A percentile compares a stretch with the other conserved stretches of the same genome.
Conservation (phyloP, 1,284 basidiomycete species). For the Cutaneotrichosporon mucoides region DNA sequence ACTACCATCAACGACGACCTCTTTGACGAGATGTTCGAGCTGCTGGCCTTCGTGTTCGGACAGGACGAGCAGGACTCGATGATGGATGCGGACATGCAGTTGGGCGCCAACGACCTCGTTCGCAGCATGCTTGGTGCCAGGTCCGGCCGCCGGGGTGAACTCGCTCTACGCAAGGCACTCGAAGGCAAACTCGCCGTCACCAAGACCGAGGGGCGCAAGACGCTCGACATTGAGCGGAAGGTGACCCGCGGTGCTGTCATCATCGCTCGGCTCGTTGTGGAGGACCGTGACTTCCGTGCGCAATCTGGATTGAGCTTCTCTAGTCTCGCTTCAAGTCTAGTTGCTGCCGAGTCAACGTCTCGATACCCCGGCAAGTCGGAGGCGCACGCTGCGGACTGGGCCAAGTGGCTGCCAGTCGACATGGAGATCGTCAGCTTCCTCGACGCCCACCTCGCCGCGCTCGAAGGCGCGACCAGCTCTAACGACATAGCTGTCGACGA, state of each 20-base stretch:
- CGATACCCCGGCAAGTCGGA: slow-evolving; percentile 22
- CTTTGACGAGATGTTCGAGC: slow-evolving; percentile 35
- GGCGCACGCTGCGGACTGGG: slow-evolving; percentile 24
- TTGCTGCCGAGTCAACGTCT: slow-evolving; percentile 31
- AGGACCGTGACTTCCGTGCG: slow-evolving; percentile 24
- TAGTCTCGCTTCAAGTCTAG: slow-evolving; percentile 33
- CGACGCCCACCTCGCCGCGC: slow-evolving; percentile 32
- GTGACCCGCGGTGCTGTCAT: slow-evolving; percentile 40
- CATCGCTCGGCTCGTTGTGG: slow-evolving; percentile 27
- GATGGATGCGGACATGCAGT: slow-evolving; percentile 20
- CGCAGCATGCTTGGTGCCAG: slow-evolving; percentile 31
- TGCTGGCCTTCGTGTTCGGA: slow-evolving; percentile 36
- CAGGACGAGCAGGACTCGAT: slow-evolving; percentile 32
- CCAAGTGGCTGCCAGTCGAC: slow-evolving; percentile 40
- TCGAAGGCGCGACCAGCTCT: slow-evolving; percentile 19
- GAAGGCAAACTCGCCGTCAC: slow-evolving; percentile 28
- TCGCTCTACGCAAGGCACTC: slow-evolving; percentile 32
- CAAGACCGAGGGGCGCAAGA: slow-evolving; percentile 18
- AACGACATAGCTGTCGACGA: slow-evolving; percentile 18
- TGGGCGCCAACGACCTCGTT: slow-evolving; percentile 27
- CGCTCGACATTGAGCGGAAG: slow-evolving; percentile 31
- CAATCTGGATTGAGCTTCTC: slow-evolving; percentile 27
- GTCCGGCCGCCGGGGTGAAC: slow-evolving; percentile 36
- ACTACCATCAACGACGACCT: slow-evolving; percentile 32
- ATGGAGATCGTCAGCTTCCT: slow-evolving; percentile 39